Conservation (phyloP, 805 yeast species). For the Myxozyma lipomycoides region DNA sequence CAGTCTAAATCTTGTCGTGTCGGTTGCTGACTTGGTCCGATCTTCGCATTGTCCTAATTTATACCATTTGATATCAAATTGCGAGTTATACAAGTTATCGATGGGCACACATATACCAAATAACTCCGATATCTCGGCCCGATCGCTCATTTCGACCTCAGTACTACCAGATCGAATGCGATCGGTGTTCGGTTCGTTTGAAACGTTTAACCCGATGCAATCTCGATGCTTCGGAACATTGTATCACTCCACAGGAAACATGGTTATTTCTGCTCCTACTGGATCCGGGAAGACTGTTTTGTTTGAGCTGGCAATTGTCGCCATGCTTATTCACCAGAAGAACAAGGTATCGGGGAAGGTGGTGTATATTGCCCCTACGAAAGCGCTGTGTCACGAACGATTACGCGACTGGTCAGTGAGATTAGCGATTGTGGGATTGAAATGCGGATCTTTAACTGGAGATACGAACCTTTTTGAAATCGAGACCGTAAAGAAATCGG, state of each 20-base stretch:
- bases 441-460: constrained; percentile 52
- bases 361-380: constrained; percentile 58
- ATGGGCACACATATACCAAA: too few species aligned
- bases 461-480: constrained; percentile 48
- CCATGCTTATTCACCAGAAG: constrained; percentile 29
- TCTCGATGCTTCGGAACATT: constrained; percentile 42
- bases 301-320: constrained; percentile 50
- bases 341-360: constrained; percentile 23
- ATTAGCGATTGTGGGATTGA: constrained; percentile 41
- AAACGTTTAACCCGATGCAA: constrained; percentile 50
- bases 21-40: too few species aligned
- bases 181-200: constrained; percentile 37
- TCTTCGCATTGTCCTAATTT: too few species aligned
- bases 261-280: constrained; percentile 53
- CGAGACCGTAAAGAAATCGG: constrained; percentile 47
- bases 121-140: too few species aligned
- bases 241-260: constrained; percentile 40
- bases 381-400: constrained; percentile 53
- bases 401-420: constrained; percentile 45
- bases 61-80: too few species aligned
- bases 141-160: constrained; percentile 1
- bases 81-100: too few species aligned
- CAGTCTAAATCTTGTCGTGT: too few species aligned
- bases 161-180: constrained; percentile 42
- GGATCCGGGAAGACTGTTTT: constrained; percentile 59